phyloP scores from a whole-genome alignment of 208 protist species.

The Leishmania guyanensis region DNA sequence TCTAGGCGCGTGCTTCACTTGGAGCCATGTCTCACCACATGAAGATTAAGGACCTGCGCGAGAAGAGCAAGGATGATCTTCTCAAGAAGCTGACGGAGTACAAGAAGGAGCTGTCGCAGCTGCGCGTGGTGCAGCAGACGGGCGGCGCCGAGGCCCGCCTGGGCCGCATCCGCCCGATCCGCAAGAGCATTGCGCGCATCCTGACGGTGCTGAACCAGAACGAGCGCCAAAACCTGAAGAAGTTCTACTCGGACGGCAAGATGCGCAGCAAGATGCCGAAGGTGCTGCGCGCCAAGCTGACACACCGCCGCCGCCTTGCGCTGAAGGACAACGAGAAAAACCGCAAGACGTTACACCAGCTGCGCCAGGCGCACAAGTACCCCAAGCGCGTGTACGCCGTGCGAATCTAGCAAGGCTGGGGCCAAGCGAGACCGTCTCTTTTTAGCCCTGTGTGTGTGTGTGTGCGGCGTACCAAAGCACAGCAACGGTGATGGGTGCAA shows the following conservation, averaged over 20 bases:
- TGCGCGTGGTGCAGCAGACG: slow-evolving; percentile 96
- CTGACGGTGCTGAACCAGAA: slow-evolving; percentile 98
- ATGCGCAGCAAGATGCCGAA: slow-evolving; percentile 76
- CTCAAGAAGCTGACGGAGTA: slow-evolving; percentile 96
- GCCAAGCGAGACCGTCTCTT: not conserved
- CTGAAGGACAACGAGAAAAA: slow-evolving; percentile 90
- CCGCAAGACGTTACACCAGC: slow-evolving; percentile 85
- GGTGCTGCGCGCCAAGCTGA: slow-evolving; percentile 86
- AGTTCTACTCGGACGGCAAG: slow-evolving; percentile 95
- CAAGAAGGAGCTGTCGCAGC: slow-evolving; percentile 97
- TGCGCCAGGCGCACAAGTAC: slow-evolving; percentile 78
- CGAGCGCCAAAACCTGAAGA: slow-evolving; percentile 90
- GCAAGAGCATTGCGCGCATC: slow-evolving; percentile 97
- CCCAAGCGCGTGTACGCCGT: slow-evolving; percentile 90
- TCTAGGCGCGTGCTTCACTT: not conserved
- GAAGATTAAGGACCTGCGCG: slow-evolving; percentile 92
- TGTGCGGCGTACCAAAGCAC: not conserved
- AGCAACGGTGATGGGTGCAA: not conserved
- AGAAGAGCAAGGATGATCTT: slow-evolving; percentile 96
- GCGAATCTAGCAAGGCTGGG: slow-evolving; percentile 62
- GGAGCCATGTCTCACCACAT: slow-evolving; percentile 82
- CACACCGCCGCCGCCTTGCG: slow-evolving; percentile 84
- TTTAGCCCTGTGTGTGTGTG: not conserved
- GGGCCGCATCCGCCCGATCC: slow-evolving; percentile 95
- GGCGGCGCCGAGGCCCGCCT: slow-evolving; percentile 90